Base-by-base conservation (phyloP, 108 stramenopile genomes). In the Licmophora abbreviata region DNA sequence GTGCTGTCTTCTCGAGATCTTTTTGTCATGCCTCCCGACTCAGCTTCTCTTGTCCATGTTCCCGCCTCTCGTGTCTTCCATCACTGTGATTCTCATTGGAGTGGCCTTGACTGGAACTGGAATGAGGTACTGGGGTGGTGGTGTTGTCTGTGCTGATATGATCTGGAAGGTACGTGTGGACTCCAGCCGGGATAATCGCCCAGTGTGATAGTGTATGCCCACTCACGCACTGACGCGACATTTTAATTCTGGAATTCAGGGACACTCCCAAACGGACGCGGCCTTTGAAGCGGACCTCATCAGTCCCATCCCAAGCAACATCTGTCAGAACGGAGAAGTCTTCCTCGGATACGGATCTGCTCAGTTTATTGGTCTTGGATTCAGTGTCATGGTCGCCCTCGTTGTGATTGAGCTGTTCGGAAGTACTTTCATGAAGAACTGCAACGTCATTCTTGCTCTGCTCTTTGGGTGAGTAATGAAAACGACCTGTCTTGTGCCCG, bases 101-200 rank as follows among this genome's bases (percentile, higher is more conserved):
- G 69, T 80, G n/a, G 74, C 79, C 29, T 63, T 88, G 45, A 68
- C 63, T 34, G 81, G 83, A 56, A 80, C 83, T 36, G 87, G 87
- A 26, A 82, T 88, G 76, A 88, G 85, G 52, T 88, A 83, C 51
- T 83, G 83, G 81, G 87, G 87, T 15, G 87, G 87, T 34, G 87
- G 87, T 54, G 78, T 63, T 12, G 83, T 88, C 29, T 88, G 87
- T 50, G 80, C 73, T 12, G 79, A 80, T 41, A 81, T 81, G 79
- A 65, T 65, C 29, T 81, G 79, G 79, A 76, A 81, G 51, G 65
- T 73, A 26, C 72, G 77, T 46, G 12, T 31, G n/a, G n/a, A n/a
- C n/a, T n/a, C n/a, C n/a, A n/a, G n/a, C n/a, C n/a, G n/a, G n/a
- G n/a, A n/a, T n/a, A n/a, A n/a, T n/a, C n/a, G n/a, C n/a, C n/a